These are phyloP conservation scores for Trichoderma virens DNA, from an alignment of 495 filamentous ascomycete species.

Conservation along the genomic window DNA sequence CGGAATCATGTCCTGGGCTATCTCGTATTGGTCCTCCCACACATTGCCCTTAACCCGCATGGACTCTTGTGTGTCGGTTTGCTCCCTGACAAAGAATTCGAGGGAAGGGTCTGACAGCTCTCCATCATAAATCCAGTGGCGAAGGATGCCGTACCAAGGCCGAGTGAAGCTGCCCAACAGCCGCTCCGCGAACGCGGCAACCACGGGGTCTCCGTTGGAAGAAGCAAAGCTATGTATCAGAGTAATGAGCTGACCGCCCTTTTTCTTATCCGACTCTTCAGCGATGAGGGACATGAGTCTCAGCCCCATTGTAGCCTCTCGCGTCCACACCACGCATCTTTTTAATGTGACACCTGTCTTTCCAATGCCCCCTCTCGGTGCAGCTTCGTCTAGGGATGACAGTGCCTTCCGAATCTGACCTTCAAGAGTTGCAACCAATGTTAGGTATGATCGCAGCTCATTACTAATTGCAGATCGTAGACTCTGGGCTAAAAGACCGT, in stretches of 20 bases:
- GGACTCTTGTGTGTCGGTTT: constrained; percentile 35
- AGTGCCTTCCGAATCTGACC: constrained; percentile 83
- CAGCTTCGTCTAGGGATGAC: constrained; percentile 55
- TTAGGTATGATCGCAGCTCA: constrained; percentile 84
- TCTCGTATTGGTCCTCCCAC: constrained; percentile 95
- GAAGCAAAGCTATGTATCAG: constrained; percentile 89
- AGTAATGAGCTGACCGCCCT: constrained; percentile 89
- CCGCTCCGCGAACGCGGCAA: constrained; percentile 88
- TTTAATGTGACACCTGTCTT: constrained; percentile 94
- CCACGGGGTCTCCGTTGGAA: constrained; percentile 91
- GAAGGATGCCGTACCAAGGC: constrained; percentile 94
- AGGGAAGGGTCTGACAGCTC: constrained; percentile 92
- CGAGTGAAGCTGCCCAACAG: constrained; percentile 85
- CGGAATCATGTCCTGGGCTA: constrained; percentile 79
- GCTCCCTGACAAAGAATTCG: constrained; percentile 92
- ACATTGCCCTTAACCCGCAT: constrained; percentile 67
- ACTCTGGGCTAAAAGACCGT: constrained; percentile 78
- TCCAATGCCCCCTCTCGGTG: constrained; percentile 57
- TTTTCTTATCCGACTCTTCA: constrained; percentile 77
- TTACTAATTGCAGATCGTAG: constrained; percentile 79
- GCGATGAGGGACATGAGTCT: constrained; percentile 91
- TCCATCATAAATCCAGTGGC: constrained; percentile 97
- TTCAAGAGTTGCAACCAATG: constrained; percentile 88
- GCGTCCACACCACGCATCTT: constrained; percentile 92
- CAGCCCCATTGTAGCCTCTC: constrained; percentile 93